Evolutionary conservation across 495 filamentous ascomycete genomes (phyloP).

Genomic region (Penicillium robsamsonii): DNA sequence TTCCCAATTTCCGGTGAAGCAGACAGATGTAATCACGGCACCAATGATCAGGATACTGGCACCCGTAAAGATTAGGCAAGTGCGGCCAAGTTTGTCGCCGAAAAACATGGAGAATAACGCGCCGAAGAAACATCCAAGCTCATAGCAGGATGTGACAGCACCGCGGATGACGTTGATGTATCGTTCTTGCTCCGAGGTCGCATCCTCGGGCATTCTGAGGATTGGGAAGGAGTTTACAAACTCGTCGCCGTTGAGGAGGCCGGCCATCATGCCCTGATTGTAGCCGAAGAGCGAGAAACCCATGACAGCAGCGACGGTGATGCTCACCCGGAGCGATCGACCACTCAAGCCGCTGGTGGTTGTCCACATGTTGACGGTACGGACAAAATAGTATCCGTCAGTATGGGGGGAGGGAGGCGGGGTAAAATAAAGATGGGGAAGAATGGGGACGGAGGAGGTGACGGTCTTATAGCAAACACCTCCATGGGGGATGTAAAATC

Average conservation of each 20-base stretch:
- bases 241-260: conserved; percentile 22
- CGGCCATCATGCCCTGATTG: conserved; percentile 30
- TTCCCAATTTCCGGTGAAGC: conserved; percentile 31
- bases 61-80: conserved; percentile 47
- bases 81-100: conserved; percentile 50
- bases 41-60: conserved; percentile 51
- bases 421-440: conserved; percentile 6
- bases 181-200: not conserved
- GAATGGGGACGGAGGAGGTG: conserved; percentile 1
- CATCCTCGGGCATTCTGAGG: conserved; percentile 15
- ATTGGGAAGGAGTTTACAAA: conserved; percentile 18
- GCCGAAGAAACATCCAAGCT: conserved; percentile 56
- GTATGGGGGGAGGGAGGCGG: conserved; percentile 2
- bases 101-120: conserved; percentile 47
- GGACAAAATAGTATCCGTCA: conserved; percentile 13
- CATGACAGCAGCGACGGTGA: conserved; percentile 26
- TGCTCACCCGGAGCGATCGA: conserved; percentile 22
- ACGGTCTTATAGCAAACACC: conserved; percentile 18
- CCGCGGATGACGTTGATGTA: conserved; percentile 27
- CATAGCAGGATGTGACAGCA: conserved; percentile 51
- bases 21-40: conserved; percentile 47
- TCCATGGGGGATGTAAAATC: conserved; percentile 10
- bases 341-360: conserved; percentile 20
- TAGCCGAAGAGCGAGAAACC: conserved; percentile 31
- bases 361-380: conserved; percentile 29